Base-by-base conservation (phyloP, 2,329 filamentous ascomycete genomes). In the Aciculosporium take region DNA sequence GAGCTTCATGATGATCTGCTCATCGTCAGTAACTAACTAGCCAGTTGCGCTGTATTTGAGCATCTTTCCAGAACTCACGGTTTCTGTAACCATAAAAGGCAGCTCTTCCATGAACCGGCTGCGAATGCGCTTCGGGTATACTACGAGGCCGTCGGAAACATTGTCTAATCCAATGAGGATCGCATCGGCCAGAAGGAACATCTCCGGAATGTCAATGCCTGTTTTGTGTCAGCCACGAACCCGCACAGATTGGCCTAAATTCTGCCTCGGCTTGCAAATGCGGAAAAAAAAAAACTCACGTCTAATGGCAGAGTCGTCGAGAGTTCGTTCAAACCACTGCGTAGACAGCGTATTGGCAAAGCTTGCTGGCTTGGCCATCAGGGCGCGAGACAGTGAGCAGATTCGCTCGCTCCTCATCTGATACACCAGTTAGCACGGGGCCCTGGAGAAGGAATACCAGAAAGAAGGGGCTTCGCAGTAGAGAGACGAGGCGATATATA, bases 61-160 rank as follows among this genome's bases (percentile, higher is more conserved):
- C n/a, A n/a, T n/a, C n/a, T n/a, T n/a, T n/a, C n/a, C n/a, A n/a
- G n/a, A n/a, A n/a, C 41, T 32, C 35, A 42, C 41, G 24, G 36
- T 46, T 43, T 52, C 56, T 7, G 79, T 87, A 7, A 78, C 72
- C 81, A 89, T 93, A 64, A 94, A 94, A 1, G 88, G 88, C 12
- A 95, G 73, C 62, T 93, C 84, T 46, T 79, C 72, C 50, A 78
- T 71, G 35, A 93, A 68, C 47, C 72, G 78, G 44, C 71, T 68
- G 45, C 71, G 67, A 56, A 93, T 85, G 42, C 78, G 69, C 43
- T 74, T 71, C 3, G 84, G 84, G 61, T 93, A 94, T 30, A 94
- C 73, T n/a, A 84, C 79, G 9, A 86, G 66, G 8, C 81, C 80
- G 40, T 70, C 67, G 24, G 69, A 71, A 35, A 86, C 72, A 50